Base-by-base conservation (phyloP, 2,329 filamentous ascomycete species). In the Ophiostoma novo-ulmi region DNA sequence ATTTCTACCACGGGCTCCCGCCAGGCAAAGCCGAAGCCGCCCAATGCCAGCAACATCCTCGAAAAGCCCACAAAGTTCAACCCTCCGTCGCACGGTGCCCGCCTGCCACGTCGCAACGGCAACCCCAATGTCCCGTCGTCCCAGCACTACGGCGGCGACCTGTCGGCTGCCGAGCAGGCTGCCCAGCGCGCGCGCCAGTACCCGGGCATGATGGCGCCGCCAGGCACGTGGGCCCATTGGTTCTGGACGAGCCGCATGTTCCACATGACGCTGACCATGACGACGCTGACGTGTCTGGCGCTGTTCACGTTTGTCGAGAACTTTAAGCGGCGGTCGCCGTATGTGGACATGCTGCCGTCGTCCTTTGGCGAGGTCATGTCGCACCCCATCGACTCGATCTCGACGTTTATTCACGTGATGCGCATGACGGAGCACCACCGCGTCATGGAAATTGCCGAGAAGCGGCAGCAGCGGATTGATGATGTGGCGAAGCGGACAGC, bases 31-130 rank as follows among this genome's bases (percentile, higher is more conserved):
- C 64, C 58, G 3, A 64, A 61, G 67, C 71, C 75, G 69, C 48
- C 48, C 73, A 77, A 48, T 75, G 76, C 64, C 72, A 22, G 38
- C 66, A 69, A 70, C 70, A 86, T 93, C 5, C 89, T 99, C 74
- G 92, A 92, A 76, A 93, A 97, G 80, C 94, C 94, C 35, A 86
- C 91, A 76, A 91, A 90, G 78, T 98, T 97, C 84, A 92, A 92
- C 67, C 94, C 95, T 1, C 95, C 95, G 0, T 98, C 94, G 0
- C 95, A 98, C 79, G 90, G 91, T 14, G 83, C 91, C 31, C 85
- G 91, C 7, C 85, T 93, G 41, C 83, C 85, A 5, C 84, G 86
- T 70, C 84, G 85, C 74, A 78, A 78, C 80, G 79, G 44, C 20
- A 67, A 52, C 6, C n/a, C 52, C 41, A 35, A 39, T n/a, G 69